Evolutionary conservation across 1,284 basidiomycete genomes (phyloP), one percentile per base, ranked within the genome.

Genomic region (Leccinum ponderosum): DNA sequence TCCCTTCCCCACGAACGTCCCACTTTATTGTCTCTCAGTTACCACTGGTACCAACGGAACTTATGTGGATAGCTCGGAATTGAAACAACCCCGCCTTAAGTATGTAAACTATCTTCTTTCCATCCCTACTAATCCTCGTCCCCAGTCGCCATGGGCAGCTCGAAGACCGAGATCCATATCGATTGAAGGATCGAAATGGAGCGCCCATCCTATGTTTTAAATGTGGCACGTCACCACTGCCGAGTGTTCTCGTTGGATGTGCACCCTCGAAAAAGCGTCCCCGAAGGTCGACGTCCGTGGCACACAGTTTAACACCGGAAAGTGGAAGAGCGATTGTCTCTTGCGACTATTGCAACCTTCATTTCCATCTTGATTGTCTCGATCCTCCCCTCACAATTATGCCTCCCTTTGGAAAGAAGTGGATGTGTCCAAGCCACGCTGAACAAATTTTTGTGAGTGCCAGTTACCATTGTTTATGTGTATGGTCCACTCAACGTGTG

Each of bases 381-480:
- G 89, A 93, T 68, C 97, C 97, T 17, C 97, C 97, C 2, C 79
- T 98, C 67, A 81, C 90, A 20, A 83, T 83, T 52, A 90, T 98
- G 86, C 97, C 97, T 3, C 84, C 90, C 27, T 86, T 91, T 60
- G 87, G 87, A 65, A 90, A 90, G 78, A 97, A 96, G 76, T 99
- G 97, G 97, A 98, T 97, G 94, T 99, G 97, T 77, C 97, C 97
- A 2, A 94, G 95, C 69, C 97, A 99, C 73, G 88, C 89, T 29
- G 93, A 97, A 63, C 87, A 89, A 64, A 82, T 91, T 61, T 75
- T 92, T 64, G 91, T 92, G 70, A 73, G 87, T 71, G 58, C 44
- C 60, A 52, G 27, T 59, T 55, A 57, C 57, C 51, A 20, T 59
- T 63, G 29, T 35, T 35, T 29, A 29, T 44, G 51, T 27, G 12